A percentile compares a stretch with the other conserved stretches of the same genome.
phyloP scores from a whole-genome alignment of 2,329 filamentous ascomycete species.

The Curvularia verruculosa region DNA sequence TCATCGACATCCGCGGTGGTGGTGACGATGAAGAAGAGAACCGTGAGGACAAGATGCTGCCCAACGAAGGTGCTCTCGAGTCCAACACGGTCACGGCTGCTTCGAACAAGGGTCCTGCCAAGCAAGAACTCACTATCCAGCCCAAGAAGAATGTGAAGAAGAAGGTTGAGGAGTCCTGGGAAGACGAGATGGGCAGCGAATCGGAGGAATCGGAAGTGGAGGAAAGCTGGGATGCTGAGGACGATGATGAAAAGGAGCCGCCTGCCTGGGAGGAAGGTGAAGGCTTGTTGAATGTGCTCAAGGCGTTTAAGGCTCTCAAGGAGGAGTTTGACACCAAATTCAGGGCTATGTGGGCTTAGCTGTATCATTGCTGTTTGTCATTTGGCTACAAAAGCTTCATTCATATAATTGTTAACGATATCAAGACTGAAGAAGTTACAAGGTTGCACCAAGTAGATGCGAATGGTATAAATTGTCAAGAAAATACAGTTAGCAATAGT shows the following conservation, averaged over 20 bases:
- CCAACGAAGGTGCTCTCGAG: slow-evolving; percentile 31
- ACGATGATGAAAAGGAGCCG: slow-evolving; percentile 28
- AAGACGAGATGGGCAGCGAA: slow-evolving; percentile 44
- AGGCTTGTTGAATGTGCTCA: slow-evolving; percentile 62
- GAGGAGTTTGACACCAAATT: slow-evolving; percentile 70
- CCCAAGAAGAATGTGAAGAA: slow-evolving; percentile 49
- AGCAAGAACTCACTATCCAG: slow-evolving; percentile 37
- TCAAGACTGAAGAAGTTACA: not conserved
- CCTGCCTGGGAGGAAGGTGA: slow-evolving; percentile 54
- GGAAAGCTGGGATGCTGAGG: slow-evolving; percentile 37
- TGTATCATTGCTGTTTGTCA: not conserved
- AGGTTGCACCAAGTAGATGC: not conserved
- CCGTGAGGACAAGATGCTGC: slow-evolving; percentile 49
- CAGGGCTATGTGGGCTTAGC: slow-evolving; percentile 63
- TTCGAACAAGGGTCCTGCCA: slow-evolving; percentile 31
- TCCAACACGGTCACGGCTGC: slow-evolving; percentile 26
- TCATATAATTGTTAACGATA: not conserved
- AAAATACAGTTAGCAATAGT: not conserved
- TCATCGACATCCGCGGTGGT: slow-evolving; percentile 59
- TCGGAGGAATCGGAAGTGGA: slow-evolving; percentile 33
- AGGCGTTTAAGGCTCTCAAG: slow-evolving; percentile 64
- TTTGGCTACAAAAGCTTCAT: not conserved
- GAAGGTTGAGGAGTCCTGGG: slow-evolving; percentile 51
- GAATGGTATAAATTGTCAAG: not conserved
- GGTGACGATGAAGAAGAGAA: slow-evolving; percentile 59